These are phyloP conservation scores for Adenanthera pavonina DNA, from an alignment of 306 rosid species.

Conservation along the genomic window DNA sequence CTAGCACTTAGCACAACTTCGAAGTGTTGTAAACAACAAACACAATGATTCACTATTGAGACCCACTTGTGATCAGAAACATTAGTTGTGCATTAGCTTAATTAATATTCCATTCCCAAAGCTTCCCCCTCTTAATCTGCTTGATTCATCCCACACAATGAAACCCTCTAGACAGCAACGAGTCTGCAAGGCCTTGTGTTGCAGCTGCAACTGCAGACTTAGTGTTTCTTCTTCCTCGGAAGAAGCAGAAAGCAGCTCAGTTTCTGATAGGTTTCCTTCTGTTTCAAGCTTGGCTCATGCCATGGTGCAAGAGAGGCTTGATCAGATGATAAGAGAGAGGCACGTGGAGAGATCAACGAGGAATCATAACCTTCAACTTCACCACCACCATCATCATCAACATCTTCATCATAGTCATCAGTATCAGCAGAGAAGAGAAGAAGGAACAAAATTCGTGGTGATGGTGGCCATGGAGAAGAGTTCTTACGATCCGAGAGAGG, in stretches of 20 bases:
- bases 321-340: slow-evolving; percentile 79
- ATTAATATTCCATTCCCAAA: slow-evolving; percentile 46
- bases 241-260: slow-evolving; percentile 75
- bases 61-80: slow-evolving; percentile 62
- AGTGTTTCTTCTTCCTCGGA: slow-evolving; percentile 93
- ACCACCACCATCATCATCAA: neutral
- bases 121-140: slow-evolving; percentile 21
- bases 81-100: slow-evolving; percentile 54
- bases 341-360: slow-evolving; percentile 57
- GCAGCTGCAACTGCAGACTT: slow-evolving; percentile 64
- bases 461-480: slow-evolving; percentile 89
- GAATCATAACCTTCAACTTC: too few relatives aligned
- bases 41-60: slow-evolving; percentile 57
- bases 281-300: slow-evolving; percentile 89
- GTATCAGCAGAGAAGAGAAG: slow-evolving; percentile 27
- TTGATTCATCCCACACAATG: slow-evolving; percentile 44
- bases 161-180: slow-evolving; percentile 62
- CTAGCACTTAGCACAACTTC: slow-evolving; percentile 37
- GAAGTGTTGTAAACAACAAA: slow-evolving; percentile 49
- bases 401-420: neutral
- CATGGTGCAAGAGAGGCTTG: slow-evolving; percentile 94
- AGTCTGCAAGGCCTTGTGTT: slow-evolving; percentile 75
- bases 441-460: slow-evolving; percentile 70
- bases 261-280: slow-evolving; percentile 67
- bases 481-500: slow-evolving; percentile 82